Conservation (phyloP, 1,139 yeast genomes). For the Yamadazyma diospyri region DNA sequence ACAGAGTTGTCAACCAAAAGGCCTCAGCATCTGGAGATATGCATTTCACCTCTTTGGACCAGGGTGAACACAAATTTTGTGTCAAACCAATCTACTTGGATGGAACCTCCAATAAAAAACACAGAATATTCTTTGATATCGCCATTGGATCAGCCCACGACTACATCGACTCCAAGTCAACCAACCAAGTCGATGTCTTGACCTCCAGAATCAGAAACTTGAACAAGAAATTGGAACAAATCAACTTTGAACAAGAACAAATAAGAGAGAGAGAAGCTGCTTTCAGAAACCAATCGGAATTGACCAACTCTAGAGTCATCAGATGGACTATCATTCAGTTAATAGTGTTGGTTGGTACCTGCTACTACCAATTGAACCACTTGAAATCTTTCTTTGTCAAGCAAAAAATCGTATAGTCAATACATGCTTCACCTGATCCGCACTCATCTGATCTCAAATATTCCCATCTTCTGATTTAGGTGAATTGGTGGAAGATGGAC, state of each 20-base stretch:
- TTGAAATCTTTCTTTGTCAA: constrained; percentile 51
- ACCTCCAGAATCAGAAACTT: constrained; percentile 37
- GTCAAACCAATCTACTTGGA: constrained; percentile 42
- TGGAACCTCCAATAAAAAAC: constrained; percentile 28
- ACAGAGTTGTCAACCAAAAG: constrained; percentile 40
- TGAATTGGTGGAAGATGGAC: no score
- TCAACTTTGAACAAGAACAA: constrained; percentile 45
- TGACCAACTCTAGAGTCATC: constrained; percentile 44
- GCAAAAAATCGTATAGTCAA: constrained; percentile 43
- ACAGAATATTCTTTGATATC: constrained; percentile 45
- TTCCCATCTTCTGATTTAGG: no score
- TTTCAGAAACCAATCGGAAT: constrained; percentile 47
- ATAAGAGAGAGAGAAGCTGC: constrained; percentile 47
- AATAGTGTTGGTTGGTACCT: constrained; percentile 45
- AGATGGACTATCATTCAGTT: constrained; percentile 47
- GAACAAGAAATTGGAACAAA: constrained; percentile 41
- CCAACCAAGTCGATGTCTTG: constrained; percentile 42
- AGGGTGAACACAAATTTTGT: constrained; percentile 50
- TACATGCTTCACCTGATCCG: no score
- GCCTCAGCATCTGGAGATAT: constrained; percentile 40
- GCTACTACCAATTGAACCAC: constrained; percentile 48
- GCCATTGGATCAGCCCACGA: constrained; percentile 48
- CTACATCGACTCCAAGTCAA: constrained; percentile 46
- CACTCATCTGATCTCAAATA: no score
- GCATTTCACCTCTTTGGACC: constrained; percentile 40